phyloP scores from a whole-genome alignment of 2,329 filamentous ascomycete species.

The Alternaria metachromatica region DNA sequence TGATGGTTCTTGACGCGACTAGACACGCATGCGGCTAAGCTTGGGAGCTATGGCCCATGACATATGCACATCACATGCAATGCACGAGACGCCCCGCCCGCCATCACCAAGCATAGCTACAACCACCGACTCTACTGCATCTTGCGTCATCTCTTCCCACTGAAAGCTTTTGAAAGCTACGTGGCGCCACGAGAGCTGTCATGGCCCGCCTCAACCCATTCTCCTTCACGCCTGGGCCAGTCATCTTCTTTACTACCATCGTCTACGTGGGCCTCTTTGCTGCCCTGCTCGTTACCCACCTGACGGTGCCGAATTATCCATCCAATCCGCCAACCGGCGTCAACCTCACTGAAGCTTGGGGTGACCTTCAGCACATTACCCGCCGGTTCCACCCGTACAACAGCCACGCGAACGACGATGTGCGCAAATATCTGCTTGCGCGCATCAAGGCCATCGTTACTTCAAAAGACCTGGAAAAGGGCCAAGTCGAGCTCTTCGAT shows the following conservation, averaged over 20 bases:
- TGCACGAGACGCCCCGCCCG: constrained; percentile 11
- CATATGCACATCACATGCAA: constrained; percentile 11
- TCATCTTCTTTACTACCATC: constrained; percentile 78
- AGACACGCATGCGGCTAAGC: not conserved
- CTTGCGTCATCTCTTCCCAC: constrained; percentile 15
- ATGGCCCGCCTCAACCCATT: constrained; percentile 58
- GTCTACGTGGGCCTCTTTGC: constrained; percentile 81
- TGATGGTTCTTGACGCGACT: not conserved
- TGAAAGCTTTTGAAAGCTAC: constrained; percentile 12
- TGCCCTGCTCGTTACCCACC: constrained; percentile 75
- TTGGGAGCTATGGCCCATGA: constrained; percentile 24
- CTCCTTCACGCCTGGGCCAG: constrained; percentile 79
- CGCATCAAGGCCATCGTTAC: constrained; percentile 74
- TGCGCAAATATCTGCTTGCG: constrained; percentile 76
- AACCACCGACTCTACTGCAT: constrained; percentile 9
- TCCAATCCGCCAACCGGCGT: constrained; percentile 65
- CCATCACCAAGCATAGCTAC: constrained; percentile 10
- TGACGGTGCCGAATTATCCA: constrained; percentile 74
- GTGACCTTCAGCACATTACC: constrained; percentile 78
- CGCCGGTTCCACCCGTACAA: constrained; percentile 86
- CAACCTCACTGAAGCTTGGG: constrained; percentile 86
- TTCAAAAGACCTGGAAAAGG: constrained; percentile 55
- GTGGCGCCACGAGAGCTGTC: constrained; percentile 18
- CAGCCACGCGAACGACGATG: constrained; percentile 79
- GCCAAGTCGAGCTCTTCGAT: constrained; percentile 73